Evolutionary conservation across 768 basidiomycete genomes (phyloP), one percentile per base, ranked within the genome.

Genomic region (Gymnopilus junonius): DNA sequence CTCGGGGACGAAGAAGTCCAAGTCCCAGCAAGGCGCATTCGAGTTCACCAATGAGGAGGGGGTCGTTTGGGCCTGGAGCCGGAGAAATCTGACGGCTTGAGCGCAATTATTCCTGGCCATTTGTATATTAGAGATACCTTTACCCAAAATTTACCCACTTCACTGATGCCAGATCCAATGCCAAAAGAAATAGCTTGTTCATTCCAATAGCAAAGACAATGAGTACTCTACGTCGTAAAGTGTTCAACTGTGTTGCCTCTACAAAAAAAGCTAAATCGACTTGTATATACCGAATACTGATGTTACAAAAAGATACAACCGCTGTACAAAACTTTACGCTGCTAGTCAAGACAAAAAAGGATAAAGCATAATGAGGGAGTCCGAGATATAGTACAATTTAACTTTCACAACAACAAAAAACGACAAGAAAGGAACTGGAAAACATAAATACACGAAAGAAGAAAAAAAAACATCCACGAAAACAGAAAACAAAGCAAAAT

Each of bases 1-100:
- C 62, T 17, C 37, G 65, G 10, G 45, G 51, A 27, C 15, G 39
- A 20, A 55, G 39, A 25, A 61, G 55, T 23, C 34, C 25, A n/a
- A 67, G 64, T 20, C 67, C 65, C 17, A 64, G 59, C 0, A 68
- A 65, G 51, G 15, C 56, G 2, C 67, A 55, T 43, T 42, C 40
- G 5, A 42, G 8, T 20, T 68, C 67, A 10, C 64, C 67, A 46
- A 60, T 62, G 48, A 57, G 62, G 35, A 63, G 54, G 29, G 56
- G 39, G 25, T 65, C 62, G 5, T 64, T 64, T n/a, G 55, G 55
- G 1, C 17, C 45, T 55, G 58, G 57, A 3, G 20, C 59, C 55
- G 62, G 65, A 8, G 65, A 63, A 37, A 46, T 64, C 23, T 63
- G 32, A 55, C n/a, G n/a, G n/a, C n/a, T n/a, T n/a, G n/a, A n/a